phyloP scores from a whole-genome alignment of 2,329 filamentous ascomycete species.

The Aspergillus latus region DNA sequence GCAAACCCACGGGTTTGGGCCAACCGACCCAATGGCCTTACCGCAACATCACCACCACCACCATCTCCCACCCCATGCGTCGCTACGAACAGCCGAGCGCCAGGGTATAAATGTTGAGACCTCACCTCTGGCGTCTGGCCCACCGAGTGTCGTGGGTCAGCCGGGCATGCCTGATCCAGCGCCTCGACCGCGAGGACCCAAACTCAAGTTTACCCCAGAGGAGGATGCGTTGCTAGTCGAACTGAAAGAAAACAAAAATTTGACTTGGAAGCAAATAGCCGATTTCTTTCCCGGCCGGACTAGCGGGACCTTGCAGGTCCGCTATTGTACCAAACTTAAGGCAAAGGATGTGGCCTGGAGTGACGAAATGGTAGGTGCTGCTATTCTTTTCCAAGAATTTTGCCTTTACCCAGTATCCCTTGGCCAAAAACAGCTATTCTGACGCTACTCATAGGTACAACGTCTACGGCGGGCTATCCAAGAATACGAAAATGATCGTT shows the following conservation, averaged over 20 bases:
- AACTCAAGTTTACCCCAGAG: slow-evolving; percentile 90
- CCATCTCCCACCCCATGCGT: slow-evolving; percentile 70
- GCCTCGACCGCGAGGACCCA: slow-evolving; percentile 76
- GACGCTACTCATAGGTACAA: slow-evolving; percentile 32
- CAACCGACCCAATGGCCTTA: slow-evolving; percentile 43
- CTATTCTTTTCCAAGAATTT: not conserved
- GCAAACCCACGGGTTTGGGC: slow-evolving; percentile 37
- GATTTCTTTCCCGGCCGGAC: slow-evolving; percentile 92
- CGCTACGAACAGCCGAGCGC: slow-evolving; percentile 65
- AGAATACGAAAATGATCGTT: slow-evolving; percentile 66
- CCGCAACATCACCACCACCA: slow-evolving; percentile 75
- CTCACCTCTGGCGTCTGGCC: slow-evolving; percentile 54
- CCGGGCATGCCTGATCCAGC: slow-evolving; percentile 84
- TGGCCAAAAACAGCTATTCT: slow-evolving; percentile 9
- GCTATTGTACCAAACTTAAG: slow-evolving; percentile 93
- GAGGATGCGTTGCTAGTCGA: slow-evolving; percentile 86
- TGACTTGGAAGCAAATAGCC: slow-evolving; percentile 97
- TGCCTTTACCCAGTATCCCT: not conserved
- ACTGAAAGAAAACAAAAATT: slow-evolving; percentile 88
- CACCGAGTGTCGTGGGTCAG: slow-evolving; percentile 82
- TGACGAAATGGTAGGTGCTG: slow-evolving; percentile 72
- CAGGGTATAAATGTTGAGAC: slow-evolving; percentile 53
- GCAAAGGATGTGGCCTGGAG: slow-evolving; percentile 93
- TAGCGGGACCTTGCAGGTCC: slow-evolving; percentile 86
- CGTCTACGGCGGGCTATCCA: slow-evolving; percentile 41